Evolutionary conservation across 2,329 filamentous ascomycete genomes (phyloP).

Genomic region (Cladophialophora chaetospira): DNA sequence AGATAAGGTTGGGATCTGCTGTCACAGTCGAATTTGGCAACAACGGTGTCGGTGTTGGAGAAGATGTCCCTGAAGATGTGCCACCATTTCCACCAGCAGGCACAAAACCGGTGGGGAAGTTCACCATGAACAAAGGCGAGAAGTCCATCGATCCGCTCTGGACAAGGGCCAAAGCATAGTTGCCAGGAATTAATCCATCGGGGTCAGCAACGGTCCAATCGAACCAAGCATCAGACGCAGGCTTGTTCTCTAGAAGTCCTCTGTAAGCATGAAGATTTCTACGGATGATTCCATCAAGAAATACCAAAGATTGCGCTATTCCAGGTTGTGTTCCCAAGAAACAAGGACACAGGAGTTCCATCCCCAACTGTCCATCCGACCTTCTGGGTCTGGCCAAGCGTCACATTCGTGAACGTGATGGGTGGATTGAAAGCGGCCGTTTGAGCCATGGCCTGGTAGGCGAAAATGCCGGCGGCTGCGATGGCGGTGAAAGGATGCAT

Average conservation of each 20-base stretch:
- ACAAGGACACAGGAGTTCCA: slow-evolving; percentile 23
- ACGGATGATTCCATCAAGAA: not conserved
- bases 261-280: not conserved
- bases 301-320: slow-evolving; percentile 26
- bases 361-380: slow-evolving; percentile 28
- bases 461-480: slow-evolving; percentile 24
- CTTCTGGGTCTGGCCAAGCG: slow-evolving; percentile 25
- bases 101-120: not conserved
- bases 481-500: slow-evolving; percentile 13
- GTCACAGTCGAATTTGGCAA: slow-evolving; percentile 2
- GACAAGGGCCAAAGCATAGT: slow-evolving; percentile 26
- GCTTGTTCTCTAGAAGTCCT: slow-evolving; percentile 12
- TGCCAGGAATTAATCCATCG: slow-evolving; percentile 23
- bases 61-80: not conserved
- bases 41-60: not conserved
- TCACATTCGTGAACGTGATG: slow-evolving; percentile 26
- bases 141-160: slow-evolving; percentile 21
- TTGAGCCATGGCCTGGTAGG: slow-evolving; percentile 23
- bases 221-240: slow-evolving; percentile 18
- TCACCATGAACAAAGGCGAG: slow-evolving; percentile 17
- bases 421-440: slow-evolving; percentile 21
- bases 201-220: slow-evolving; percentile 28
- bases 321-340: slow-evolving; percentile 27
- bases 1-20: slow-evolving; percentile 18
- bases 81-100: not conserved